Conservation (phyloP, 441 rosid species). For the Metrosideros polymorpha region DNA sequence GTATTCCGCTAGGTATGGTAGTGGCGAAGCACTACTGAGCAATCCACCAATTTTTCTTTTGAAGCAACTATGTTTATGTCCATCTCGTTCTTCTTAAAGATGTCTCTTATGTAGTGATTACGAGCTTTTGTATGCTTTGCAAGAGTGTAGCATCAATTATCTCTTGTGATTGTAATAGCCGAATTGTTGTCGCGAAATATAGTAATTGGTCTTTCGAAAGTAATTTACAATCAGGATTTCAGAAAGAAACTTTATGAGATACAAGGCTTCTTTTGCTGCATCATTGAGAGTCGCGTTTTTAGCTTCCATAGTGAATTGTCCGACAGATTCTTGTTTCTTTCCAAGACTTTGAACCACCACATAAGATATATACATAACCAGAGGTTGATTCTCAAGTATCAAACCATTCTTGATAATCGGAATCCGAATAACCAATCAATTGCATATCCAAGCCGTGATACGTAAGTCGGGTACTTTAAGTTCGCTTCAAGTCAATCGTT, state of each 20-base stretch:
- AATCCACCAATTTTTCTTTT: neutral
- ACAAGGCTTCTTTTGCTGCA: neutral
- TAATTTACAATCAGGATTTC: neutral
- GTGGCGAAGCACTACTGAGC: neutral
- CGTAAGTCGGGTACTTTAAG: neutral
- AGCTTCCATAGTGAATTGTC: neutral
- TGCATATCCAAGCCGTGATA: neutral
- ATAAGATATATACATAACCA: too few species aligned
- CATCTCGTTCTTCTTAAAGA: neutral
- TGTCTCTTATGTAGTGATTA: neutral
- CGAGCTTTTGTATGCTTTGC: neutral
- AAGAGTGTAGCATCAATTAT: neutral
- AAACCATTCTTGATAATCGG: neutral
- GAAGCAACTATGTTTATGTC: neutral
- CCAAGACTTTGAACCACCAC: neutral
- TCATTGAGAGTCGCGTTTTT: neutral
- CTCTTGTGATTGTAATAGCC: neutral
- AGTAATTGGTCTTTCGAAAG: neutral
- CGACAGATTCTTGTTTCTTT: neutral
- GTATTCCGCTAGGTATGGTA: neutral
- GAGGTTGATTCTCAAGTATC: neutral
- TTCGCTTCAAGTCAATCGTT: neutral
- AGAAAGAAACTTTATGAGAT: neutral
- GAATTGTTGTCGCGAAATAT: neutral
- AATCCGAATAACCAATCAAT: neutral